A percentile compares a stretch with the other conserved stretches of the same genome.
phyloP scores from a whole-genome alignment of 2,329 filamentous ascomycete genomes.

The Neurospora sp. region DNA sequence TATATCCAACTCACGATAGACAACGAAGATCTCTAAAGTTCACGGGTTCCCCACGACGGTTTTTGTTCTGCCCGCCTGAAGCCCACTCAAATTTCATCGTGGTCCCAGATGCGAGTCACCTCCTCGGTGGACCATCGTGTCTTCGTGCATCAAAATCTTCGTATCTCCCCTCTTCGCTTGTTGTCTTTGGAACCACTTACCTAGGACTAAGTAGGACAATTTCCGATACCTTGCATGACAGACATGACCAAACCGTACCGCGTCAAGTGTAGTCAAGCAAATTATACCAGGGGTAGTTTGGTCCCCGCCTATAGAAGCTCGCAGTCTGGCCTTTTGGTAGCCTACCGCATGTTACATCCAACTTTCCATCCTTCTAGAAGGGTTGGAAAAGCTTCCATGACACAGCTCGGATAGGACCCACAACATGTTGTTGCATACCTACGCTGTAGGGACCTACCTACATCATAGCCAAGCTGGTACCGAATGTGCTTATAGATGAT shows the following conservation, averaged over 20 bases:
- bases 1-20: not conserved
- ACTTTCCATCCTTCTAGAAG: not conserved
- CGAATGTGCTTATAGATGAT: not conserved
- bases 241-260: not conserved
- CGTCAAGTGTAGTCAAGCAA: not conserved
- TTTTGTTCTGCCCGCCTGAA: not conserved
- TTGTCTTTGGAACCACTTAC: not conserved
- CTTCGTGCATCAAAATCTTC: not conserved
- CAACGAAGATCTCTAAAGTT: not conserved
- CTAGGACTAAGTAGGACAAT: not conserved
- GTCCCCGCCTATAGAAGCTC: not conserved
- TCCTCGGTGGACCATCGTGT: not conserved
- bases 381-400: not conserved
- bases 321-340: not conserved
- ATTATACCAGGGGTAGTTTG: not conserved
- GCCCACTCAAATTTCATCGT: not conserved
- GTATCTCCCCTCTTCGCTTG: not conserved
- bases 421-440: not conserved
- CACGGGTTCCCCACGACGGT: not conserved
- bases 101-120: not conserved
- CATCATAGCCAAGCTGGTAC: not conserved
- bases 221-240: not conserved
- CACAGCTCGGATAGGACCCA: not conserved
- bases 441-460: not conserved
- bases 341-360: not conserved